These are phyloP conservation scores for Aspergillus hancockii DNA, from an alignment of 495 filamentous ascomycete species.

Conservation along the genomic window DNA sequence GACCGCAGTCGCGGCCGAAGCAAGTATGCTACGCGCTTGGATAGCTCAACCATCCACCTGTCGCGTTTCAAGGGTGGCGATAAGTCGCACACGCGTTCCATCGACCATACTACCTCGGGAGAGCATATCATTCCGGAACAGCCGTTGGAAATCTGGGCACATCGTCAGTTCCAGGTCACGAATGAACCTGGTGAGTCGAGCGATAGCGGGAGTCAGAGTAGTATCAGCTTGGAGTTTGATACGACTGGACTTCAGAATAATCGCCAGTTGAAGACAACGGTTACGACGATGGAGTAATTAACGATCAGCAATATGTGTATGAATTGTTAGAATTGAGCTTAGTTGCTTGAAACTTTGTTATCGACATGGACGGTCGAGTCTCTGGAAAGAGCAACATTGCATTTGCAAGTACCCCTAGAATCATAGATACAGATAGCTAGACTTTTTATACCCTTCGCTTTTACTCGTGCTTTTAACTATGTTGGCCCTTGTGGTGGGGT, in stretches of 20 bases:
- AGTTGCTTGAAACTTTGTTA: neutral
- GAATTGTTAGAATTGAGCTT: neutral
- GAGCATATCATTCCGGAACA: conserved; percentile 11
- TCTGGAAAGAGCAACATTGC: neutral
- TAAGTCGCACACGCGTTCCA: conserved; percentile 8
- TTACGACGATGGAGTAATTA: neutral
- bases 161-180: conserved; percentile 23
- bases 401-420: neutral
- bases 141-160: conserved; percentile 24
- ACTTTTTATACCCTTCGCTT: too few species aligned
- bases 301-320: neutral
- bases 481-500: too few species aligned
- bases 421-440: too few species aligned
- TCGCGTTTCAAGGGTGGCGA: conserved; percentile 13
- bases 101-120: conserved; percentile 12
- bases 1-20: conserved; percentile 12
- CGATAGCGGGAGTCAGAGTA: conserved; percentile 8
- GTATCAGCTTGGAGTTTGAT: conserved; percentile 15
- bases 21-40: conserved; percentile 10
- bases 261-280: neutral
- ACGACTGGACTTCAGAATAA: neutral
- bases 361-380: neutral
- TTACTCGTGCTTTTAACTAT: too few species aligned
- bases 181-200: conserved; percentile 17
- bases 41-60: conserved; percentile 15